Evolutionary conservation across 352 stramenopile genomes (phyloP).

Genomic region (Globisporangium solare): DNA sequence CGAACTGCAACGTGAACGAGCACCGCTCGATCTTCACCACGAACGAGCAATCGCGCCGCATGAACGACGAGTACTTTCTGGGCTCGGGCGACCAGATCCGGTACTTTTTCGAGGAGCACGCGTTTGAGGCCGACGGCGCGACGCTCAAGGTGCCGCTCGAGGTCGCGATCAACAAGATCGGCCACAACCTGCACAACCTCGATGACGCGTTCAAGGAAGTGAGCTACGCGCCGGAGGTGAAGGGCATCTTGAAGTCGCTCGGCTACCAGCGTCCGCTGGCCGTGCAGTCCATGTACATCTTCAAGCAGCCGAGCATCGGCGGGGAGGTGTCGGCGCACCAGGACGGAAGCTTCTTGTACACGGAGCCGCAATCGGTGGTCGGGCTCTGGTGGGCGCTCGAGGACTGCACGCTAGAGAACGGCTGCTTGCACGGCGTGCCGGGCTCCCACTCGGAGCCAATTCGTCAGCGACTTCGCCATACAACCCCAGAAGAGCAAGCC

Average conservation of each 20-base stretch:
- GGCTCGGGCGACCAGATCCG: slow-evolving; percentile 88
- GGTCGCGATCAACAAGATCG: slow-evolving; percentile 93
- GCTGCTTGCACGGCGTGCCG: slow-evolving; percentile 91
- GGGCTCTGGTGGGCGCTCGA: slow-evolving; percentile 96
- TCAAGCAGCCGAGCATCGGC: slow-evolving; percentile 93
- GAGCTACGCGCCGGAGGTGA: slow-evolving; percentile 70
- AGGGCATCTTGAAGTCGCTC: slow-evolving; percentile 75
- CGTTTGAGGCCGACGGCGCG: slow-evolving; percentile 59
- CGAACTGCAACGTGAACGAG: slow-evolving; percentile 51
- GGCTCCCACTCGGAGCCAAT: slow-evolving; percentile 88
- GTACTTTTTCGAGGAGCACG: slow-evolving; percentile 93
- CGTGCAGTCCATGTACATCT: slow-evolving; percentile 97
- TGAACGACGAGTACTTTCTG: slow-evolving; percentile 93
- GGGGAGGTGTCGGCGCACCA: slow-evolving; percentile 94
- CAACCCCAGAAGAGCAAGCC: slow-evolving; percentile 38
- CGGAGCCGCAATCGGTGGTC: slow-evolving; percentile 92
- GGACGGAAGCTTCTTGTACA: slow-evolving; percentile 96
- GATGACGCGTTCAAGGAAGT: slow-evolving; percentile 85
- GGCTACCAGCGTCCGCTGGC: slow-evolving; percentile 86
- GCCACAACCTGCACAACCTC: slow-evolving; percentile 93
- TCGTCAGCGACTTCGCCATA: slow-evolving; percentile 82
- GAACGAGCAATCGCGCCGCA: slow-evolving; percentile 73
- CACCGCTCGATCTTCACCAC: slow-evolving; percentile 83
- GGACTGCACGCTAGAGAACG: slow-evolving; percentile 93
- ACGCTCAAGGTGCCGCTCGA: slow-evolving; percentile 60